Conservation (phyloP, 768 basidiomycete genomes). For the Tylopilus subfusipes region DNA sequence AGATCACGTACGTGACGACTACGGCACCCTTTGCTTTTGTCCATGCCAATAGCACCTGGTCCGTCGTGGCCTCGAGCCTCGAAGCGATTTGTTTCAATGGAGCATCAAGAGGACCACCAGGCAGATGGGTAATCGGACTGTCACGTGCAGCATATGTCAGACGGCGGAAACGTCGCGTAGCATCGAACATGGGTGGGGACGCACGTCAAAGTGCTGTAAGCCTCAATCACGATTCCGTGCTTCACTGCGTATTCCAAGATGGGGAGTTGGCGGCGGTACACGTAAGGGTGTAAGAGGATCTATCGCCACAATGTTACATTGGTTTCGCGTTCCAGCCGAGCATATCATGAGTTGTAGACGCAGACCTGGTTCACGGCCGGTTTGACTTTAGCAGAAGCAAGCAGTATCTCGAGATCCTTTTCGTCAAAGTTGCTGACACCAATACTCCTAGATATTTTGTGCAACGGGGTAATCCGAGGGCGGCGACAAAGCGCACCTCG, state of each 20-base stretch:
- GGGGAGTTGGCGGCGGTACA: conserved; percentile 49
- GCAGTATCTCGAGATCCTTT: conserved; percentile 50
- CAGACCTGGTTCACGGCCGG: conserved; percentile 70
- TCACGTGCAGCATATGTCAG: background rate
- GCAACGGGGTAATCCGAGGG: background rate
- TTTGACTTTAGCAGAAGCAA: conserved; percentile 56
- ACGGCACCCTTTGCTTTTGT: conserved; percentile 66
- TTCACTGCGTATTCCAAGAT: conserved; percentile 55
- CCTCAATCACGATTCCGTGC: conserved; percentile 66
- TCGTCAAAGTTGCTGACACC: conserved; percentile 70
- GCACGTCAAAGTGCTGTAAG: conserved; percentile 65
- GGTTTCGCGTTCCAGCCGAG: background rate
- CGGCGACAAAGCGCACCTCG: conserved; percentile 41
- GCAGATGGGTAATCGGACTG: conserved; percentile 59
- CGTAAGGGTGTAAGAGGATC: conserved; percentile 75
- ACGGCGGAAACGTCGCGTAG: background rate
- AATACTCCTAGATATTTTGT: conserved; percentile 47
- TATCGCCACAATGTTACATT: conserved; percentile 23
- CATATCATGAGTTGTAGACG: background rate
- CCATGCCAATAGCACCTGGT: conserved; percentile 75
- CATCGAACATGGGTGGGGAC: conserved; percentile 16
- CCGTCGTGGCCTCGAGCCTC: conserved; percentile 49
- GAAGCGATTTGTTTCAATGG: conserved; percentile 53
- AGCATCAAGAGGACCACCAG: conserved; percentile 64
- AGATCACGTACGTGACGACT: conserved; percentile 54